Conservation (phyloP, 2,329 filamentous ascomycete genomes). For the Chaetomium globosum region DNA sequence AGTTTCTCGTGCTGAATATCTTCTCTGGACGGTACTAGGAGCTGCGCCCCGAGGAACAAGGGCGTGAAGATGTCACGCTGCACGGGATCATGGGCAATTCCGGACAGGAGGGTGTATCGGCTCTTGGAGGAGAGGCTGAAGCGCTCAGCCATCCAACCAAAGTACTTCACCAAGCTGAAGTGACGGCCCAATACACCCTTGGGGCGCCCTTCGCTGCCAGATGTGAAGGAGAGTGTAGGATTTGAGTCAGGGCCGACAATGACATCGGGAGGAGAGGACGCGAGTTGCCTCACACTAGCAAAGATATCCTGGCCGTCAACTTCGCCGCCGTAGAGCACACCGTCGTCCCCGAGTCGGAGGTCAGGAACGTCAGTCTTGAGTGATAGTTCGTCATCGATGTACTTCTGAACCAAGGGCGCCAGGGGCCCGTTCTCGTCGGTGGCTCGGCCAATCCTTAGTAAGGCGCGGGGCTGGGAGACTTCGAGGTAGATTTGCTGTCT, state of each 20-base stretch:
- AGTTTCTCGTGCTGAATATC: conserved; percentile 85
- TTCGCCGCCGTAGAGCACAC: conserved; percentile 69
- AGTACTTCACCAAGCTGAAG: conserved; percentile 83
- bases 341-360: conserved; percentile 71
- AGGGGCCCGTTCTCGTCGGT: conserved; percentile 65
- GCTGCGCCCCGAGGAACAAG: conserved; percentile 77
- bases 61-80: conserved; percentile 85
- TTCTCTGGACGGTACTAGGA: conserved; percentile 78
- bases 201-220: conserved; percentile 66
- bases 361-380: conserved; percentile 75
- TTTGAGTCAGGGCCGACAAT: conserved; percentile 83
- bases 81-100: conserved; percentile 77
- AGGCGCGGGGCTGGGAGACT: conserved; percentile 69
- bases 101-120: conserved; percentile 79
- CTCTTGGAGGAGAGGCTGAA: conserved; percentile 74
- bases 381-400: conserved; percentile 71
- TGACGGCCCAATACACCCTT: conserved; percentile 89
- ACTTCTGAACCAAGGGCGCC: conserved; percentile 56
- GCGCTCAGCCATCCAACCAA: conserved; percentile 86
- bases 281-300: conserved; percentile 53
- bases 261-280: conserved; percentile 64
- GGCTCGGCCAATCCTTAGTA: conserved; percentile 72
- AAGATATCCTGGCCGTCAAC: conserved; percentile 70
- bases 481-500: conserved; percentile 76
- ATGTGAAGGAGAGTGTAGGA: conserved; percentile 73